phyloP scores from a whole-genome alignment of 768 basidiomycete genomes.

The Serendipita sp. region DNA sequence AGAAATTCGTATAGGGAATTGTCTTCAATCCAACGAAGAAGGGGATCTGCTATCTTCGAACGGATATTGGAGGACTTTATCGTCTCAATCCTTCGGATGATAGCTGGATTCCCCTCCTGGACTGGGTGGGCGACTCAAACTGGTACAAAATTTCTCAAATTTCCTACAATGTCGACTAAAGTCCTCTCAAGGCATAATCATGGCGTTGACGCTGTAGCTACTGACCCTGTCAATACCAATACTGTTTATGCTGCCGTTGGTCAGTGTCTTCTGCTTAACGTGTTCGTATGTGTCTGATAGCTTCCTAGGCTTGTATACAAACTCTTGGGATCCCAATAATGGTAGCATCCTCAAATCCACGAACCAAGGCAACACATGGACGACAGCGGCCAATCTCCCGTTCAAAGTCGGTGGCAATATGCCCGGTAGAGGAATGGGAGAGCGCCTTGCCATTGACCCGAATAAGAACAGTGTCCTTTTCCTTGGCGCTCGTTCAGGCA shows the following conservation, averaged over 20 bases:
- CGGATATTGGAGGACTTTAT: constrained; percentile 52
- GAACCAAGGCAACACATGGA: constrained; percentile 42
- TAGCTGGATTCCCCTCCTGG: constrained; percentile 44
- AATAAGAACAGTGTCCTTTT: constrained; percentile 34
- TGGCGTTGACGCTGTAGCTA: constrained; percentile 46
- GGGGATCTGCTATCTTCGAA: constrained; percentile 46
- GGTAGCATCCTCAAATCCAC: constrained; percentile 46
- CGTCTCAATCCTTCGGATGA: constrained; percentile 38
- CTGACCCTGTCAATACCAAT: constrained; percentile 44
- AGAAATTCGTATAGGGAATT: constrained; percentile 18
- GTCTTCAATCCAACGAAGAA: constrained; percentile 49
- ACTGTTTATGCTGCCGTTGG: constrained; percentile 23
- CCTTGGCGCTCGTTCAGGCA: constrained; percentile 47
- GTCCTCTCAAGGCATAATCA: constrained; percentile 22
- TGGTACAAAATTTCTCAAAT: constrained; percentile 25
- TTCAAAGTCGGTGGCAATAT: constrained; percentile 52
- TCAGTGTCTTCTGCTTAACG: background rate
- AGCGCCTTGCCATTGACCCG: constrained; percentile 29
- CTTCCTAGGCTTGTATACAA: constrained; percentile 19
- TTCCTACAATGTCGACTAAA: background rate
- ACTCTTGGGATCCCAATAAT: constrained; percentile 45
- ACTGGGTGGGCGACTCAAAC: constrained; percentile 30
- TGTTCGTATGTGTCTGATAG: constrained; percentile 31
- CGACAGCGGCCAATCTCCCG: constrained; percentile 29
- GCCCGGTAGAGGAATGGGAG: constrained; percentile 32